These are phyloP conservation scores for Bonnemaisonia californica DNA, from an alignment of 31 red algal genomes.

Conservation along the genomic window DNA sequence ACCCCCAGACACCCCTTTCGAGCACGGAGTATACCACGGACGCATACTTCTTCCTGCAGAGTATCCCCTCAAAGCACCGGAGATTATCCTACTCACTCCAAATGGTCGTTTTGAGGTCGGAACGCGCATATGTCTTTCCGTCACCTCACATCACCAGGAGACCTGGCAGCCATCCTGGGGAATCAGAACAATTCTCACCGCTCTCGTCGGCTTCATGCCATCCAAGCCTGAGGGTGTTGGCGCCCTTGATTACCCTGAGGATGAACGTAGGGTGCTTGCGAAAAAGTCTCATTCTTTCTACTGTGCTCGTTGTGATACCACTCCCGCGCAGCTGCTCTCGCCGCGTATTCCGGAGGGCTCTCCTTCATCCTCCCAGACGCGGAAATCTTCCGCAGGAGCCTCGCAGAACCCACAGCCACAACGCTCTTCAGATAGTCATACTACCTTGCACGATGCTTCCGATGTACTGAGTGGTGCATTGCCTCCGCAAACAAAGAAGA, in stretches of 20 bases:
- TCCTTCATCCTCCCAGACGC: not conserved
- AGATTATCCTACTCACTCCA: constrained; percentile 93
- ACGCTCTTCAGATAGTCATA: no score
- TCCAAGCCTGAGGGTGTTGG: constrained; percentile 76
- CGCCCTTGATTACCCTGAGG: constrained; percentile 78
- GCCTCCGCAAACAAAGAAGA: not conserved
- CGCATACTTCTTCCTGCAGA: constrained; percentile 91
- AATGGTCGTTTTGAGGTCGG: constrained; percentile 98
- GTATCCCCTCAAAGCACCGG: constrained; percentile 96
- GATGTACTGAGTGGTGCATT: not conserved
- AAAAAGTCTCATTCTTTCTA: constrained; percentile 40
- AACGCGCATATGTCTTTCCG: constrained; percentile 88
- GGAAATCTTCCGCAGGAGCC: no score
- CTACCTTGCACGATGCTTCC: not conserved
- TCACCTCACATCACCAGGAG: constrained; percentile 89
- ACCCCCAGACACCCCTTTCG: constrained; percentile 83
- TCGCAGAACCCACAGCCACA: no score
- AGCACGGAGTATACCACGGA: constrained; percentile 93
- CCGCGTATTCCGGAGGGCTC: constrained; percentile 7
- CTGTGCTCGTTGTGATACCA: constrained; percentile 63
- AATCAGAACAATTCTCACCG: constrained; percentile 87
- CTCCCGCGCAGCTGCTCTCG: constrained; percentile 45
- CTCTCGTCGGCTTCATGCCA: constrained; percentile 87
- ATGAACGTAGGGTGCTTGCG: constrained; percentile 71
- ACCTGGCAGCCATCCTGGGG: constrained; percentile 96